Percentiles rank a stretch among this genome's conserved stretches.
These are phyloP conservation scores for Sclerotinia trifoliorum DNA, from an alignment of 2,329 filamentous ascomycete species.

Conservation along the genomic window DNA sequence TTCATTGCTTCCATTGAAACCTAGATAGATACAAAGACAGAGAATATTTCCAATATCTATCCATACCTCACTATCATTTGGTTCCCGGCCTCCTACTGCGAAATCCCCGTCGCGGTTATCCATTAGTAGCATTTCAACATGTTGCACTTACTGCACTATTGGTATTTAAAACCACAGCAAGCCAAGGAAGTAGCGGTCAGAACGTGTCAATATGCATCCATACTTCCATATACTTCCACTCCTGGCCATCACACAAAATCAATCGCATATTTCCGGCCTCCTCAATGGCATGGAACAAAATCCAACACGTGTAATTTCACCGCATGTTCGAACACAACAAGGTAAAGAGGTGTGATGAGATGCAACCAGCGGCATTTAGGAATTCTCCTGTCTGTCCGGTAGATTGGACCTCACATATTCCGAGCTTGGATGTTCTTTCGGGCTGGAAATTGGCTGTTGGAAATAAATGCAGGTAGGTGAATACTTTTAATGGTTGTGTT, in stretches of 20 bases:
- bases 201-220: neutral
- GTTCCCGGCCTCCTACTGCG: neutral
- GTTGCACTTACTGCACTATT: neutral
- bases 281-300: neutral
- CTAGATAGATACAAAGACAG: neutral
- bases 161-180: neutral
- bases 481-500: neutral
- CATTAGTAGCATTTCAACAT: neutral
- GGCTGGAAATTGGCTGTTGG: neutral
- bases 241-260: too few relatives aligned
- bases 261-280: too few relatives aligned
- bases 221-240: neutral
- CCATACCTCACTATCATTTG: neutral
- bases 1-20: neutral
- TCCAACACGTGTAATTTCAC: neutral
- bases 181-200: conserved; percentile 6
- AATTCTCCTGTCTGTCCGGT: neutral
- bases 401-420: too few relatives aligned
- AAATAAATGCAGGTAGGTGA: neutral
- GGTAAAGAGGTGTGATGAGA: conserved; percentile 1
- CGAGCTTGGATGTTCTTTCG: too few relatives aligned
- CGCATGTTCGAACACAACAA: neutral
- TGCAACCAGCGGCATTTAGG: neutral
- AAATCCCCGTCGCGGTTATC: neutral
- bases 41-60: neutral